Conservation (phyloP, 768 basidiomycete genomes). For the Floccularia luteovirens region DNA sequence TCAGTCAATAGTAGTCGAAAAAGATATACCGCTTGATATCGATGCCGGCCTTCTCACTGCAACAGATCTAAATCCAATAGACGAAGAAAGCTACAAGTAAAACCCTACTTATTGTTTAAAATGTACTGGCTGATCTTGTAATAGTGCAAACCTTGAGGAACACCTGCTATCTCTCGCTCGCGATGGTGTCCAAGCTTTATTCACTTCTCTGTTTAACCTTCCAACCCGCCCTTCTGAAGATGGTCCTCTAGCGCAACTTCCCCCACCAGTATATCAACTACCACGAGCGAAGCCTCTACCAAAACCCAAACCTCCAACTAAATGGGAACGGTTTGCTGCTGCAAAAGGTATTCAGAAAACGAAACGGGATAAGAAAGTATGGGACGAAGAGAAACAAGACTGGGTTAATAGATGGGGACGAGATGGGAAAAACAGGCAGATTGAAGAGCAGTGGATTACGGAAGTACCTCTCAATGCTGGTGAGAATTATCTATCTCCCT, state of each 20-base stretch:
- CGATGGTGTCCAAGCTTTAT: constrained; percentile 75
- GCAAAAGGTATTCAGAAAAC: constrained; percentile 89
- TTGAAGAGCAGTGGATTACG: constrained; percentile 84
- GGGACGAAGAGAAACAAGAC: constrained; percentile 93
- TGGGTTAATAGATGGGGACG: constrained; percentile 92
- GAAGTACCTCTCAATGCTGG: constrained; percentile 87
- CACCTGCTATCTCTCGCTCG: constrained; percentile 75
- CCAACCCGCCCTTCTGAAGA: constrained; percentile 70
- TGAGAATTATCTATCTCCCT: constrained; percentile 24
- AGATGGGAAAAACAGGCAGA: constrained; percentile 82
- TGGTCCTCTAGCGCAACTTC: constrained; percentile 80
- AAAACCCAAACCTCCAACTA: constrained; percentile 86
- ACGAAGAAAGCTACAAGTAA: constrained; percentile 77
- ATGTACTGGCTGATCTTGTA: neutral
- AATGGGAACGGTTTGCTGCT: constrained; percentile 94
- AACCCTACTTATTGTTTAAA: neutral
- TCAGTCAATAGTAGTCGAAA: constrained; percentile 64
- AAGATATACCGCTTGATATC: constrained; percentile 70
- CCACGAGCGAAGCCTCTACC: constrained; percentile 92
- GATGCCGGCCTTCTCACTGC: constrained; percentile 82
- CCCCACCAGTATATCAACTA: constrained; percentile 65
- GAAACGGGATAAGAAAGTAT: constrained; percentile 70
- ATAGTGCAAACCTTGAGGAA: constrained; percentile 70
- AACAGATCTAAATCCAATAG: constrained; percentile 83
- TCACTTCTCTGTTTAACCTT: constrained; percentile 74